Conservation (phyloP, 352 stramenopile genomes). For the Stramenopiles sp. region DNA sequence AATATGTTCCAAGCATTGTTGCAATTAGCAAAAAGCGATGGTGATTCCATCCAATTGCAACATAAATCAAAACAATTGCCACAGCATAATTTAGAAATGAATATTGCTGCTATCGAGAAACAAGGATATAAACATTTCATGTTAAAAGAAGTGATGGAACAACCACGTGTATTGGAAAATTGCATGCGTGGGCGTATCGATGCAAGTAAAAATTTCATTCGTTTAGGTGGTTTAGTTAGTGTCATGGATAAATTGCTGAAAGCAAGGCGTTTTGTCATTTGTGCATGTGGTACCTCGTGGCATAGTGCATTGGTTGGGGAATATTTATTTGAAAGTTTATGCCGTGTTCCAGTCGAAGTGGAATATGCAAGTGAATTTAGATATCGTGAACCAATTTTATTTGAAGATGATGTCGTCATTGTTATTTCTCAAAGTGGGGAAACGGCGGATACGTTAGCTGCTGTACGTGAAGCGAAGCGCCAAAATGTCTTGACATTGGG, state of each 20-base stretch:
- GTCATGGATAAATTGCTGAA: slow-evolving; percentile 16
- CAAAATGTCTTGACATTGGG: slow-evolving; percentile 43
- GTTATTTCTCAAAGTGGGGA: slow-evolving; percentile 92
- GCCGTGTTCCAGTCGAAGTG: slow-evolving; percentile 21
- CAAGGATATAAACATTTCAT: background rate
- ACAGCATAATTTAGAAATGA: background rate
- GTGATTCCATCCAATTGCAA: background rate
- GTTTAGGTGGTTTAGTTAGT: slow-evolving; percentile 8
- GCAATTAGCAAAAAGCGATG: background rate
- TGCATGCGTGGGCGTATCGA: slow-evolving; percentile 20
- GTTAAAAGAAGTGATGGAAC: background rate
- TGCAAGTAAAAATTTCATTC: background rate
- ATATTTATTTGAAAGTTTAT: slow-evolving; percentile 22
- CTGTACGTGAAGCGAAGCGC: slow-evolving; percentile 46
- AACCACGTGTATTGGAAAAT: slow-evolving; percentile 15
- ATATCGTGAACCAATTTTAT: slow-evolving; percentile 24
- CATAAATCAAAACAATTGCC: background rate
- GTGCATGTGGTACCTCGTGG: slow-evolving; percentile 23
- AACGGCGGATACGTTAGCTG: slow-evolving; percentile 74
- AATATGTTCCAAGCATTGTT: background rate
- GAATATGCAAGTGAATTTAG: slow-evolving; percentile 26
- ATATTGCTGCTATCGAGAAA: background rate
- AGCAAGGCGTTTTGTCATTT: slow-evolving; percentile 22
- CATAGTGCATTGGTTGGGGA: slow-evolving; percentile 22
- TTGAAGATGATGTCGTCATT: slow-evolving; percentile 31